Evolutionary conservation across 257 asterid species (phyloP), one percentile per base, ranked within the genome.

Genomic region (Nicotiana sylvestris): DNA sequence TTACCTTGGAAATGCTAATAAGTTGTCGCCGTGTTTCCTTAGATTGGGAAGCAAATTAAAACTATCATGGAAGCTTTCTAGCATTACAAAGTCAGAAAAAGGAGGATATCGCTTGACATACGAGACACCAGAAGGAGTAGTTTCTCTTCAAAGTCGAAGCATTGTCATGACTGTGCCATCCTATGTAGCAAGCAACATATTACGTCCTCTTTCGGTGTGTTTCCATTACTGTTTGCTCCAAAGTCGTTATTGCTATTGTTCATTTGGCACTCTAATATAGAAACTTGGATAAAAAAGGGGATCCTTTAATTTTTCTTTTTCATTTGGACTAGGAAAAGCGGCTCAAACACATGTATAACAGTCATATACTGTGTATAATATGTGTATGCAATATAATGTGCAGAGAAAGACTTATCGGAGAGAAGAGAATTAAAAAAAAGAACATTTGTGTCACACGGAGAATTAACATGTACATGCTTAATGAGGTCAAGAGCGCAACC

Each of bases 101-200:
- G 94, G 93, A 81, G 89, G 87, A 69, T 94, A 93, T 85, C 83
- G 33, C 53, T 88, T 96, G 90, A 88, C 88, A 60, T 96, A 96
- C 57, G 98, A 94, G 84, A 96, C 99, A 78, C 98, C 98, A 57
- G 87, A 82, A 61, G 98, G 99, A 83, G 77, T 83, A 56, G 94
- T 88, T 89, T 85, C 93, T 77, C 81, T 96, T 87, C 89, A 80
- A 91, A 91, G 93, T 84, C 90, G 82, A 87, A 92, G 94, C 84
- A 89, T 96, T 58, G 96, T 94, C 80, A 88, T 96, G 97, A 91
- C 98, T 83, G 85, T 93, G 80, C 99, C 99, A 32, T 93, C 99
- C 85, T 85, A 94, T 62, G 91, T 92, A 81, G 97, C 98, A 62
- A 90, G 98, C 91, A 86, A 85, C 81, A 86, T 96, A 86, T 66